Percentiles rank a stretch among this genome's conserved stretches.
Evolutionary conservation across 805 yeast genomes (phyloP).

Genomic region (Ascoidea asiatica): DNA sequence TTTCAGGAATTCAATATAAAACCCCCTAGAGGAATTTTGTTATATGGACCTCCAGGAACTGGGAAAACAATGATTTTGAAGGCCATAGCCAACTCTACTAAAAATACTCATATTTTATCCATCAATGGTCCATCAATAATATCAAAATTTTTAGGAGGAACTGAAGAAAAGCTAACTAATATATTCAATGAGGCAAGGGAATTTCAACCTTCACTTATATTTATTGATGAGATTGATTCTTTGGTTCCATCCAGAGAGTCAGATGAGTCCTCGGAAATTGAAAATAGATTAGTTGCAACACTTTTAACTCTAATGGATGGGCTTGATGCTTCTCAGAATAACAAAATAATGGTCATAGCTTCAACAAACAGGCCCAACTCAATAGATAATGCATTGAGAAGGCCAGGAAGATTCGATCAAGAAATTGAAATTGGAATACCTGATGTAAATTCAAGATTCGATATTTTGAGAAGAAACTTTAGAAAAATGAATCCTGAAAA

Average conservation of each 20-base stretch:
- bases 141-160: conserved; percentile 87
- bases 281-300: conserved; percentile 83
- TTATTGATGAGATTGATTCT: conserved; percentile 91
- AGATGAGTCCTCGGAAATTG: conserved; percentile 86
- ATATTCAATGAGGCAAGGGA: conserved; percentile 73
- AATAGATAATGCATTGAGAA: conserved; percentile 57
- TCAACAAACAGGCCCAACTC: conserved; percentile 64
- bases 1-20: conserved; percentile 77
- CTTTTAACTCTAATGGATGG: conserved; percentile 73
- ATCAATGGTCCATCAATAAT: conserved; percentile 88
- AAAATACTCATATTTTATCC: conserved; percentile 69
- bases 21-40: conserved; percentile 86
- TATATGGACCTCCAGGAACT: conserved; percentile 96
- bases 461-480: conserved; percentile 56
- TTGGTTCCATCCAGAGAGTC: conserved; percentile 72
- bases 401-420: conserved; percentile 85
- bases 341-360: conserved; percentile 54
- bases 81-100: conserved; percentile 62
- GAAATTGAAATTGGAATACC: conserved; percentile 90
- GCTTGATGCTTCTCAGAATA: conserved; percentile 48
- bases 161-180: conserved; percentile 74
- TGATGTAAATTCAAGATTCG: conserved; percentile 64
- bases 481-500: conserved; percentile 27
- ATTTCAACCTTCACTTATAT: conserved; percentile 78
- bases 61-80: conserved; percentile 85